A percentile compares a stretch with the other conserved stretches of the same genome.
These are phyloP conservation scores for Melanopsichium pennsylvanicum DNA, from an alignment of 1,284 basidiomycete genomes.

Conservation along the genomic window DNA sequence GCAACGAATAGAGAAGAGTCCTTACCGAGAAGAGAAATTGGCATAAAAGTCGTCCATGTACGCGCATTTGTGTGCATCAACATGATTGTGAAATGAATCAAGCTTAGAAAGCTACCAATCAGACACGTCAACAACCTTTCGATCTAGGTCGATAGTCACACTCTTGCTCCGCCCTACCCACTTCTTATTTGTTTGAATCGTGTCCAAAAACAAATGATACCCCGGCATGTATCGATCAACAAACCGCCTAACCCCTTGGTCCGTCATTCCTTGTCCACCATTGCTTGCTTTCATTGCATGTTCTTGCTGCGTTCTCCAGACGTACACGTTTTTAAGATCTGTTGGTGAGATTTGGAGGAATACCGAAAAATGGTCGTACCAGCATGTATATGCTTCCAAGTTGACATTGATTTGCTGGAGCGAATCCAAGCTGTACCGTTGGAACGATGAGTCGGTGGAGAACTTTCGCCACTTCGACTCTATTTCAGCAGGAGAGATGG, in stretches of 20 bases:
- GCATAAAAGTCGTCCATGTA: too few species aligned
- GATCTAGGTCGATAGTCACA: constrained; percentile 31
- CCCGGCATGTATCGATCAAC: constrained; percentile 69
- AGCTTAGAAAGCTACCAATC: constrained; percentile 30
- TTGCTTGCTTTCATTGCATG: constrained; percentile 43
- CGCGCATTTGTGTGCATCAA: too few species aligned
- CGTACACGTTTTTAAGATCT: constrained; percentile 34
- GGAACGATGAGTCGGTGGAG: constrained; percentile 8
- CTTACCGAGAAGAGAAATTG: too few species aligned
- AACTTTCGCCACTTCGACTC: constrained; percentile 1
- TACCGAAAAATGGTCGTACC: constrained; percentile 33
- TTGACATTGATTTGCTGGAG: constrained; percentile 36
- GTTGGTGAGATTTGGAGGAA: constrained; percentile 36
- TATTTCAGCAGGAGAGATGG: constrained; percentile 9
- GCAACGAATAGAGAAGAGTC: constrained; percentile 12
- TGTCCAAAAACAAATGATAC: constrained; percentile 24
- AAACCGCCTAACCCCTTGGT: constrained; percentile 34
- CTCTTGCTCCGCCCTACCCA: constrained; percentile 36
- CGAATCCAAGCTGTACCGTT: constrained; percentile 11
- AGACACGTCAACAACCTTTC: constrained; percentile 16
- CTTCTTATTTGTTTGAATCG: constrained; percentile 23
- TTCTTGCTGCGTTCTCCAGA: constrained; percentile 39
- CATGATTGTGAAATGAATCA: background rate
- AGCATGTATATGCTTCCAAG: constrained; percentile 14
- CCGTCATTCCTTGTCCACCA: constrained; percentile 34